Evolutionary conservation across 371 early-diverging fungal genomes (phyloP), one percentile per base, ranked within the genome.

Genomic region (Syncephalis fuscata): DNA sequence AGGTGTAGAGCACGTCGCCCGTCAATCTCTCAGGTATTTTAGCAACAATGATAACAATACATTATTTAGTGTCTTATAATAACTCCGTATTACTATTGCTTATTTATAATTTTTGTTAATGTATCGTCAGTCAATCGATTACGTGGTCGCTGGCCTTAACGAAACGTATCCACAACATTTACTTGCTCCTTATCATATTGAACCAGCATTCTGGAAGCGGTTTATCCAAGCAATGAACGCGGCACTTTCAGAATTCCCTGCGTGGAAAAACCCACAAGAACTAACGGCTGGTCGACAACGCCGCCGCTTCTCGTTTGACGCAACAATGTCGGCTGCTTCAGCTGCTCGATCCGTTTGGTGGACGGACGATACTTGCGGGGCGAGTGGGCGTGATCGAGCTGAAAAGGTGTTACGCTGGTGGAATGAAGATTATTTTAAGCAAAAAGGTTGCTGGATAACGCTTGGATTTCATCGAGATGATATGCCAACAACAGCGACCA

Each of bases 351-450:
- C 11, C 32, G 32, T 32, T 7, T 32, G 32, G 32, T 32, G 32
- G 32, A 32, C 32, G 7, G 32, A 32, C 11, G 32, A 32, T 32
- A 32, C 11, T 11, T 7, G 32, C 32, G 39, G 48, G 3, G 17
- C 43, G 11, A 32, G 39, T 17, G 50, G 43, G n/a, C 50, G 38
- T 3, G 26, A 41, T 21, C 42, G 43, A 15, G 50, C 50, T n/a
- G 50, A 49, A 16, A 17, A 39, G 26, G 50, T 49, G 17, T n/a
- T 49, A 10, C 17, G 43, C 11, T 49, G 50, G 50, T 49, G 50
- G 50, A 49, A 49, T 21, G 50, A 49, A 9, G 50, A 49, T 17
- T 49, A 43, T 19, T 49, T 49, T 19, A 24, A 41, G 8, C 43
- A 49, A 7, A 49, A 49, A 27, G 50, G 50, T 16, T 49, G 50